Percentiles rank a stretch among this genome's conserved stretches.
phyloP scores from a whole-genome alignment of 2,329 filamentous ascomycete genomes.

The Aspergillus floridensis region DNA sequence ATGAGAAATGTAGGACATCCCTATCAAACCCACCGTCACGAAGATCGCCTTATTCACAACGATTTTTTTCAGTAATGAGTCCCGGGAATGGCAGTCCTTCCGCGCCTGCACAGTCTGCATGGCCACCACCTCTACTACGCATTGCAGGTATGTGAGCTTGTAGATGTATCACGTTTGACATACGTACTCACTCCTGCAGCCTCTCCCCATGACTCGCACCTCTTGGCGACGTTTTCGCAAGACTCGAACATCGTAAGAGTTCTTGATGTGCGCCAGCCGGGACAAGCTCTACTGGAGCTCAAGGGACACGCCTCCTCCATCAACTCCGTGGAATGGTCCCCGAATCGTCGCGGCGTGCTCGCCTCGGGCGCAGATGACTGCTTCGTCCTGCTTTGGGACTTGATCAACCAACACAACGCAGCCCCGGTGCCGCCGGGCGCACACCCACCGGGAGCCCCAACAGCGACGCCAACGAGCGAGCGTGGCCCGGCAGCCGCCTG shows the following conservation, averaged over 20 bases:
- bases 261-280: conserved; percentile 91
- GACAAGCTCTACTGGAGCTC: conserved; percentile 89
- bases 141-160: conserved; percentile 39
- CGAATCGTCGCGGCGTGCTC: conserved; percentile 77
- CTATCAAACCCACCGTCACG: not conserved
- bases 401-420: conserved; percentile 66
- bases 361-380: conserved; percentile 91
- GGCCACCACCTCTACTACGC: conserved; percentile 57
- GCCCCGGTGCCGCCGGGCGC: conserved; percentile 45
- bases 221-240: conserved; percentile 94
- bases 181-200: conserved; percentile 47
- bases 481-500: conserved; percentile 46
- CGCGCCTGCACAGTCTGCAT: conserved; percentile 58
- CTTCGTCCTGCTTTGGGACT: conserved; percentile 88
- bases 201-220: conserved; percentile 90
- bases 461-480: conserved; percentile 39
- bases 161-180: not conserved
- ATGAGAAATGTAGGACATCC: conserved; percentile 57
- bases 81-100: conserved; percentile 65
- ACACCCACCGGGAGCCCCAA: conserved; percentile 26
- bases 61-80: conserved; percentile 41
- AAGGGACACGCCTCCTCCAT: conserved; percentile 81
- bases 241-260: conserved; percentile 92
- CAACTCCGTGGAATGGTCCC: conserved; percentile 96
- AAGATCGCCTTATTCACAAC: not conserved